phyloP scores from a whole-genome alignment of 2,329 filamentous ascomycete species.

The Lasiodiplodia hormozganensis region DNA sequence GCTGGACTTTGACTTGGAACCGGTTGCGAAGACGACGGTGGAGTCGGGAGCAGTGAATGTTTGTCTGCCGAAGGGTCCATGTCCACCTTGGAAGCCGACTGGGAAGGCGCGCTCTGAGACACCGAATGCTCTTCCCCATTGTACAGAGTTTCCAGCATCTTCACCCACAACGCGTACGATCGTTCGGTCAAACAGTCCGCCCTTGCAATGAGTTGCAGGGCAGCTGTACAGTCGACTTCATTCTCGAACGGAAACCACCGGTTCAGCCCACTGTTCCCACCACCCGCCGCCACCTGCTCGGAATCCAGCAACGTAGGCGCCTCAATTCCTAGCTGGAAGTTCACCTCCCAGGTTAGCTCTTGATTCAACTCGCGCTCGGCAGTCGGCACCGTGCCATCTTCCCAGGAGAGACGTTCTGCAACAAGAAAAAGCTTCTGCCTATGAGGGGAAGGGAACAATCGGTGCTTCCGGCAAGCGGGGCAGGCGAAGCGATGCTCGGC shows the following conservation, averaged over 20 bases:
- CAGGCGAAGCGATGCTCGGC: conserved; percentile 32
- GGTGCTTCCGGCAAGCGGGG: conserved; percentile 32
- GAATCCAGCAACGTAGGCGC: conserved; percentile 36
- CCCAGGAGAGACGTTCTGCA: conserved; percentile 39
- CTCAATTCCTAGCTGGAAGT: conserved; percentile 37
- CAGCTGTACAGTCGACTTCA: conserved; percentile 38
- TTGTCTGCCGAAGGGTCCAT: not conserved
- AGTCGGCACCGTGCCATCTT: conserved; percentile 32
- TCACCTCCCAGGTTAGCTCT: conserved; percentile 38
- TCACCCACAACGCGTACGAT: conserved; percentile 37
- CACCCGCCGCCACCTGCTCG: conserved; percentile 35
- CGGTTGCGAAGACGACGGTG: conserved; percentile 22
- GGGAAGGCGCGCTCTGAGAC: not conserved
- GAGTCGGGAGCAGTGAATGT: conserved; percentile 1
- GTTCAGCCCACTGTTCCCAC: conserved; percentile 35
- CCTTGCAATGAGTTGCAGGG: conserved; percentile 35
- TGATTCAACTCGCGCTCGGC: conserved; percentile 37
- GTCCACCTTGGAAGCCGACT: not conserved
- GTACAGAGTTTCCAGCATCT: conserved; percentile 30
- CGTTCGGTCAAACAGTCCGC: conserved; percentile 34
- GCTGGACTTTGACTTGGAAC: not conserved
- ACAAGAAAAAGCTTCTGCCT: conserved; percentile 41
- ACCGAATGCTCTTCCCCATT: not conserved
- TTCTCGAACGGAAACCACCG: conserved; percentile 38
- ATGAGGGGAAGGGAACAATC: conserved; percentile 34